These are phyloP conservation scores for Chenopodium berlandieri DNA, from an alignment of 148 eudicot genomes.

Conservation along the genomic window DNA sequence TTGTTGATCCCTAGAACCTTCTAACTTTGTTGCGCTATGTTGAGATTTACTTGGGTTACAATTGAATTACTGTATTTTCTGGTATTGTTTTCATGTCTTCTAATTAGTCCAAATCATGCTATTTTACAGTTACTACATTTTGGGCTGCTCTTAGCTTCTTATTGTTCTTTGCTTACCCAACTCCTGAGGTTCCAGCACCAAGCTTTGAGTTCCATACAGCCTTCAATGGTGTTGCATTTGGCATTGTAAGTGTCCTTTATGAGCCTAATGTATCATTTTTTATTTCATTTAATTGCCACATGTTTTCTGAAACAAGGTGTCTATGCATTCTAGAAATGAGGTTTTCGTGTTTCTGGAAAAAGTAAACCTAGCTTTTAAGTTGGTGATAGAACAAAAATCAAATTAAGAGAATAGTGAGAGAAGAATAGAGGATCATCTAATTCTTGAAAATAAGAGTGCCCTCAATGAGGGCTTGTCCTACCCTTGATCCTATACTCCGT, in stretches of 20 bases:
- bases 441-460: neutral
- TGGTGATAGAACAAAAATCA: neutral
- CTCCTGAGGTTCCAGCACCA: constrained; percentile 91
- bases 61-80: neutral
- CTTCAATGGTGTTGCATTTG: constrained; percentile 88
- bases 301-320: neutral
- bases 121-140: constrained; percentile 70
- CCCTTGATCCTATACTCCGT: neutral
- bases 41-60: too few species aligned
- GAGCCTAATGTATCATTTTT: neutral
- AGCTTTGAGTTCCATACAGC: constrained; percentile 94
- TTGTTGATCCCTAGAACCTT: neutral
- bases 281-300: neutral
- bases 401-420: neutral
- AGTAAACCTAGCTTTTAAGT: neutral
- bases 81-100: neutral
- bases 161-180: constrained; percentile 89
- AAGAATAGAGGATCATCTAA: neutral
- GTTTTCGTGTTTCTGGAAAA: neutral
- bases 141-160: constrained; percentile 93
- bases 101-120: constrained; percentile 11
- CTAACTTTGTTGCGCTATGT: neutral
- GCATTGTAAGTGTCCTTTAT: constrained; percentile 64
- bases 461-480: neutral
- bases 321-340: neutral